phyloP scores from a whole-genome alignment of 164 flowering plant species.

The Sextonia rubra region DNA sequence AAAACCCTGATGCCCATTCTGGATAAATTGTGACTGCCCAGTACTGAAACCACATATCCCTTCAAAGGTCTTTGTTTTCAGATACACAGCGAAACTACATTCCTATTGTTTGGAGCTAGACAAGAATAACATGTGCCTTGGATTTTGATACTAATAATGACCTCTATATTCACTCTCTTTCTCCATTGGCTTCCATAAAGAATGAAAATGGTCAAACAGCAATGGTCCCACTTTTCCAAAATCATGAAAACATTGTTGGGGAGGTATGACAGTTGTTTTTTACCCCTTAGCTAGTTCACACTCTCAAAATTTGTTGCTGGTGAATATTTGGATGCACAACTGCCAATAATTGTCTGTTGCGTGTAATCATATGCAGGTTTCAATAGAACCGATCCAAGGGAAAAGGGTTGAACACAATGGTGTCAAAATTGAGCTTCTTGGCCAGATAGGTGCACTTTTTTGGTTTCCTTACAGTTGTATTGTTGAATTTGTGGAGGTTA shows the following conservation, averaged over 20 bases:
- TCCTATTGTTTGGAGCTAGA: not conserved
- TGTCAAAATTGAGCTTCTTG: constrained; percentile 95
- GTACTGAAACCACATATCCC: not conserved
- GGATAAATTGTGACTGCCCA: not conserved
- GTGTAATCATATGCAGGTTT: constrained; percentile 39
- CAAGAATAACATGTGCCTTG: not conserved
- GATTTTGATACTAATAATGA: not conserved
- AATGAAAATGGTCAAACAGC: constrained; percentile 82
- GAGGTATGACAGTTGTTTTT: constrained; percentile 44
- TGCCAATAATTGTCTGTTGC: not conserved
- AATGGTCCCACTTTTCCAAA: constrained; percentile 71
- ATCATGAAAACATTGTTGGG: constrained; percentile 89
- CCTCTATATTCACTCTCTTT: too few species aligned
- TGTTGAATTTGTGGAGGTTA: not conserved
- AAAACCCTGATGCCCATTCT: not conserved
- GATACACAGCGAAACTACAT: not conserved
- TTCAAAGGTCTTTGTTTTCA: not conserved
- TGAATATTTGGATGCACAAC: not conserved
- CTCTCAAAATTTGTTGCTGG: not conserved
- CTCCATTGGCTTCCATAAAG: constrained; percentile 59
- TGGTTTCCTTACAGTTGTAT: not conserved
- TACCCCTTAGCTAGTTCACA: not conserved
- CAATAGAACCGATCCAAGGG: constrained; percentile 83
- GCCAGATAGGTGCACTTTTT: constrained; percentile 66
- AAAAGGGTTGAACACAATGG: constrained; percentile 98